Evolutionary conservation across 768 basidiomycete genomes (phyloP).

Genomic region (Trametes cingulata): DNA sequence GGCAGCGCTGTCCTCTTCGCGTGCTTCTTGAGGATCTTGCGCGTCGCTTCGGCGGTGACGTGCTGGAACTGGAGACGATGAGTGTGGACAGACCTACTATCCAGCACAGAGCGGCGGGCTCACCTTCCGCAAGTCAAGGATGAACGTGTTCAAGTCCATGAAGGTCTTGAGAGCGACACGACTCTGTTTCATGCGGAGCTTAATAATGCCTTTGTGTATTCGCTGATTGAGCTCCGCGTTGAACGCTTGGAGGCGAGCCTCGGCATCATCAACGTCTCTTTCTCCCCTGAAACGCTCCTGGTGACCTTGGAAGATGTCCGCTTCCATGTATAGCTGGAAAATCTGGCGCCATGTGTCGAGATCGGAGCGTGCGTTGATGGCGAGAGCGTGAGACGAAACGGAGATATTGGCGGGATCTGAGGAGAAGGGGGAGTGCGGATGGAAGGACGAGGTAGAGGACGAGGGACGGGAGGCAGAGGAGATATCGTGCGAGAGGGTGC

Average conservation of each 20-base stretch:
- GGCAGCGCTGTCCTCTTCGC: slow-evolving; percentile 86
- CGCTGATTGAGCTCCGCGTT: slow-evolving; percentile 51
- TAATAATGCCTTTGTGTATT: slow-evolving; percentile 46
- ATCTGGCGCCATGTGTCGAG: slow-evolving; percentile 89
- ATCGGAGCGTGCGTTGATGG: slow-evolving; percentile 46
- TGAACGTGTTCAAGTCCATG: slow-evolving; percentile 66
- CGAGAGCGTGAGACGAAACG: slow-evolving; percentile 20
- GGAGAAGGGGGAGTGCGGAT: slow-evolving; percentile 32
- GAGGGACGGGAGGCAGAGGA: slow-evolving; percentile 36
- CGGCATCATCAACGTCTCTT: slow-evolving; percentile 66
- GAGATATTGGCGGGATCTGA: slow-evolving; percentile 27
- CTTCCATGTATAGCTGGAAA: slow-evolving; percentile 83
- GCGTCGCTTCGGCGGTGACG: slow-evolving; percentile 85
- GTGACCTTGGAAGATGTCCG: slow-evolving; percentile 80
- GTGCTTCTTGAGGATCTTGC: slow-evolving; percentile 95
- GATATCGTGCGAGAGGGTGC: slow-evolving; percentile 46
- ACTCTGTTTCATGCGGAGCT: slow-evolving; percentile 50
- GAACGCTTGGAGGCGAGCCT: slow-evolving; percentile 68
- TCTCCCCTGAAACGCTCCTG: slow-evolving; percentile 69
- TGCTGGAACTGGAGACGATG: slow-evolving; percentile 59
- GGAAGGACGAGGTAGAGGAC: slow-evolving; percentile 35
- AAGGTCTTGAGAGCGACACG: slow-evolving; percentile 49
- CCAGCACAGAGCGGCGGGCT: slow-evolving; percentile 3
- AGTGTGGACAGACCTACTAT: background rate
- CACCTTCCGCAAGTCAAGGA: slow-evolving; percentile 82